Percentiles rank a stretch among this genome's conserved stretches.
phyloP scores from a whole-genome alignment of 192 early-diverging fungal species.

The Rhizophagus clarus region DNA sequence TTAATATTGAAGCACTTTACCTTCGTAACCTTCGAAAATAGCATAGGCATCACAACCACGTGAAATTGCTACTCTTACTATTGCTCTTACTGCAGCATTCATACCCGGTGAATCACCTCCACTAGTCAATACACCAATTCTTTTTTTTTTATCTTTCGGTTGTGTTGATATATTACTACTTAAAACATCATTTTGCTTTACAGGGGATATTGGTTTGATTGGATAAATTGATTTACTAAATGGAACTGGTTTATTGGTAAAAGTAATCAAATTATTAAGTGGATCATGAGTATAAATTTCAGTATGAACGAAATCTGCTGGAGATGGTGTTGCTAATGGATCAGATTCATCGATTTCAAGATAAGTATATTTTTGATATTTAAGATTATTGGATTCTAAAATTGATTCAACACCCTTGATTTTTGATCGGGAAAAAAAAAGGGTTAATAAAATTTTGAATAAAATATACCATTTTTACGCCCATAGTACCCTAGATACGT shows the following conservation, averaged over 20 bases:
- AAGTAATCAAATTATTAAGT: slow-evolving; percentile 76
- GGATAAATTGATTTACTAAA: slow-evolving; percentile 42
- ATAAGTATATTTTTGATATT: slow-evolving; percentile 12
- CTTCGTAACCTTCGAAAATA: slow-evolving; percentile 96
- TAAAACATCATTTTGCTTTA: slow-evolving; percentile 8
- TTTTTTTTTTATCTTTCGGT: slow-evolving; percentile 48
- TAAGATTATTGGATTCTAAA: slow-evolving; percentile 6
- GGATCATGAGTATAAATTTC: slow-evolving; percentile 71
- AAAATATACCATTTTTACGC: not conserved
- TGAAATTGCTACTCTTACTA: slow-evolving; percentile 85
- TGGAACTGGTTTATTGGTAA: slow-evolving; percentile 62
- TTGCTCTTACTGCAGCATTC: slow-evolving; percentile 92
- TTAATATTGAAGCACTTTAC: slow-evolving; percentile 26
- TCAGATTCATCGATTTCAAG: not conserved
- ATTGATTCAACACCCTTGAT: slow-evolving; percentile 8
- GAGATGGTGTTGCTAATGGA: not conserved
- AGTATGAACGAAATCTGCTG: slow-evolving; percentile 5
- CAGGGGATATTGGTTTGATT: slow-evolving; percentile 6
- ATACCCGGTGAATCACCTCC: slow-evolving; percentile 98
- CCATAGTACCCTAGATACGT: not conserved
- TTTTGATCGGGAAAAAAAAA: not conserved
- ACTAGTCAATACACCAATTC: slow-evolving; percentile 91
- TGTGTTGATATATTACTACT: slow-evolving; percentile 3
- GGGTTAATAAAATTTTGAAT: not conserved
- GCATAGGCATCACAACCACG: slow-evolving; percentile 83